Evolutionary conservation across 306 rosid species (phyloP), one percentile per base, ranked within the genome.

Genomic region (Vigna reflexopilosa): DNA sequence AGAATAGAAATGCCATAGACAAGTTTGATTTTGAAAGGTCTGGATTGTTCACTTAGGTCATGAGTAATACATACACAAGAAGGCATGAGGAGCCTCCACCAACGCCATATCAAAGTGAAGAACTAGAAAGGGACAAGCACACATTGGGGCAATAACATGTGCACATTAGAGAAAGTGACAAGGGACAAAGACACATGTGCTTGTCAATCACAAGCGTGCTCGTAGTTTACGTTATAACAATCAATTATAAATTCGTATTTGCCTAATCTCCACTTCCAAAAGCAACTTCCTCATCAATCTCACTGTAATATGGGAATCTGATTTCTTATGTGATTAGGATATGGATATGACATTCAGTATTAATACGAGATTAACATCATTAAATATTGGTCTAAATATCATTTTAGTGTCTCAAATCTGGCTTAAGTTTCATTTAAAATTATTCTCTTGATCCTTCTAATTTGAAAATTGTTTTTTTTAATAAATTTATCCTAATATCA

Each of bases 111-210:
- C 85, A 67, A 86, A 72, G 87, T 36, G 74, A 83, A 77, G 70
- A 75, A 76, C 71, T 72, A 85, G 74, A 70, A 76, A 78, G 88
- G 79, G 91, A 87, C 89, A 84, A 69, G 62, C 82, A 84, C 80
- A 79, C 81, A 67, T 77, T 78, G 88, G 81, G 91, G 89, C 87
- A 86, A 38, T 64, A 89, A 90, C 89, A 88, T 86, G 88, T 88
- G 92, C 80, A 68, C 59, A 56, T 75, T 44, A 65, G 69, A 48
- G 72, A 85, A 85, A 80, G 82, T 64, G 82, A 80, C 72, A n/a
- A 81, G 71, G 85, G 85, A 87, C 90, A 91, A 54, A 67, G 52
- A 78, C 88, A 80, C 76, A 83, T 86, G 88, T 81, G 91, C 61
- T 85, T 80, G 87, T 83, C 93, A 85, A 81, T 85, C 87, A 80